Conservation (phyloP, 1,284 basidiomycete genomes). For the Athelia sp. region DNA sequence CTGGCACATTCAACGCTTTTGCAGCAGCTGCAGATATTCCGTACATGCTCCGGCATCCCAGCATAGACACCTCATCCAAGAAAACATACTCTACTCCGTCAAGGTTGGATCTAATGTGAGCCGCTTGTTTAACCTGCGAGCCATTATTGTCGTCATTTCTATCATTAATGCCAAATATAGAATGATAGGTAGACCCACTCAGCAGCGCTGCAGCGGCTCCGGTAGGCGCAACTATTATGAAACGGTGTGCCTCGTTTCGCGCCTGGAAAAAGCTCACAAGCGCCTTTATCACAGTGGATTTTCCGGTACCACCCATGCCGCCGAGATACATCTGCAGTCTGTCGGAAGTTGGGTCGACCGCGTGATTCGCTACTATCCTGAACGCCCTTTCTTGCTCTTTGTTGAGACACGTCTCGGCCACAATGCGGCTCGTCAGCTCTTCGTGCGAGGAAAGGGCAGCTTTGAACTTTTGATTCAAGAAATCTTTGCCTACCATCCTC, state of each 20-base stretch:
- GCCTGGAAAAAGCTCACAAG: constrained; percentile 16
- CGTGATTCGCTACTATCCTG: constrained; percentile 21
- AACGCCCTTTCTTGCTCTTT: constrained; percentile 23
- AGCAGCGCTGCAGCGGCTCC: constrained; percentile 25
- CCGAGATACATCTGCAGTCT: constrained; percentile 27
- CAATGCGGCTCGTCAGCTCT: constrained; percentile 2
- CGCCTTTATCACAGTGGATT: constrained; percentile 29
- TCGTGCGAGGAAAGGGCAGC: not conserved
- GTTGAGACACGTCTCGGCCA: constrained; percentile 11
- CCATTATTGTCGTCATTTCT: constrained; percentile 1
- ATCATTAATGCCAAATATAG: constrained; percentile 17
- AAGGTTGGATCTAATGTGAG: constrained; percentile 5
- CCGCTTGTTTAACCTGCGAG: not conserved
- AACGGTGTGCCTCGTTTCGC: constrained; percentile 13
- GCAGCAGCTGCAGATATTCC: constrained; percentile 12
- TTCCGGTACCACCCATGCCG: constrained; percentile 27
- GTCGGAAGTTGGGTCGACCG: constrained; percentile 7
- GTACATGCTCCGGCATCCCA: constrained; percentile 17
- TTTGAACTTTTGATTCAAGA: not conserved
- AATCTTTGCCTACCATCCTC: too few species aligned
- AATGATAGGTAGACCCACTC: constrained; percentile 28
- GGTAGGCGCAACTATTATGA: constrained; percentile 25
- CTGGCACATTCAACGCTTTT: constrained; percentile 3
- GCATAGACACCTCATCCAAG: constrained; percentile 24
- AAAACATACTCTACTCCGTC: constrained; percentile 21